Evolutionary conservation across 345 rosid species (phyloP).

Genomic region (Combretum micranthum): DNA sequence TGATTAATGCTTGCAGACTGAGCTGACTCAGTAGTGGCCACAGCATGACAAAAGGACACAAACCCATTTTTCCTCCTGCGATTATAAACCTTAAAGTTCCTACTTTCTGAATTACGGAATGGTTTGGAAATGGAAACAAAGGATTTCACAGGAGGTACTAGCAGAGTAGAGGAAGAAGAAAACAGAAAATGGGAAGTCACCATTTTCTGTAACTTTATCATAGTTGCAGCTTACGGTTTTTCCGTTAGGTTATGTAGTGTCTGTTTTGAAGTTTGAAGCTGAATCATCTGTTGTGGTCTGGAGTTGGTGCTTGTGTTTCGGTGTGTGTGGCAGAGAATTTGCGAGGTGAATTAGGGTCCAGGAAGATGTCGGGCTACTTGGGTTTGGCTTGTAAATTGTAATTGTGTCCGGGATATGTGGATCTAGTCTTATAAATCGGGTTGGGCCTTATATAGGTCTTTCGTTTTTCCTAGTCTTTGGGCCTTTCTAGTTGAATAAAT

Average conservation of each 20-base stretch:
- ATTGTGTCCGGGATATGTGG: too few species aligned
- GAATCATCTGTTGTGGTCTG: neutral
- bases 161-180: conserved; percentile 26
- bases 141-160: conserved; percentile 25
- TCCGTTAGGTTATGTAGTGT: neutral
- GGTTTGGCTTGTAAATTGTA: too few species aligned
- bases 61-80: conserved; percentile 18
- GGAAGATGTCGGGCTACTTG: too few species aligned
- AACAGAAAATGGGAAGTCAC: conserved; percentile 35
- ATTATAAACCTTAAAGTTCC: conserved; percentile 5
- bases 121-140: conserved; percentile 29
- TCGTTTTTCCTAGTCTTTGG: too few species aligned
- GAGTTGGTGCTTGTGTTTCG: too few species aligned
- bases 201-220: conserved; percentile 24
- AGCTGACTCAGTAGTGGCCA: conserved; percentile 51
- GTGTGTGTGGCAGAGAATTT: conserved; percentile 12
- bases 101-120: conserved; percentile 3
- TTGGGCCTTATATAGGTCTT: too few species aligned
- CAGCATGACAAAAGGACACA: conserved; percentile 32
- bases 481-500: too few species aligned
- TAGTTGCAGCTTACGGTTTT: neutral
- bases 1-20: conserved; percentile 22
- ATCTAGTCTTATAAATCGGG: too few species aligned
- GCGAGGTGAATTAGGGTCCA: too few species aligned
- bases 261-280: neutral